Evolutionary conservation across 1,139 yeast genomes (phyloP).

Genomic region (Sugiyamaella pinicola): DNA sequence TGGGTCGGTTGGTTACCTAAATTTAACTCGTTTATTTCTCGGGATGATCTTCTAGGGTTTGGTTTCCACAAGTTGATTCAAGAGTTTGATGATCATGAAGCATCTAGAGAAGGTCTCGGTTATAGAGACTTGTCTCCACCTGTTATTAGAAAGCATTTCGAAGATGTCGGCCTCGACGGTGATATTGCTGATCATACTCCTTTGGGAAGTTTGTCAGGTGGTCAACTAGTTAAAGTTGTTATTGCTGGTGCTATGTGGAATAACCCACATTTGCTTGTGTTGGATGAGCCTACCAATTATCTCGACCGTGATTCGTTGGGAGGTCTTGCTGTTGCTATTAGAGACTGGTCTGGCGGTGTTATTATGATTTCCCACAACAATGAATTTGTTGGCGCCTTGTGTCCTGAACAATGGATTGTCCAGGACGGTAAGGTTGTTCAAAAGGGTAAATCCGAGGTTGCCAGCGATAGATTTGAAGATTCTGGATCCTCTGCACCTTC

Average conservation of each 20-base stretch:
- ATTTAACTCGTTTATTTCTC: conserved; percentile 91
- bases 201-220: conserved; percentile 94
- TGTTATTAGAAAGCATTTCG: conserved; percentile 94
- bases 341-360: conserved; percentile 98
- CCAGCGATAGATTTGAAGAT: conserved; percentile 79
- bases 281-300: conserved; percentile 98
- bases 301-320: conserved; percentile 97
- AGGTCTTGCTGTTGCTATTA: conserved; percentile 93
- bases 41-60: conserved; percentile 72
- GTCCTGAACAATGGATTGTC: conserved; percentile 98
- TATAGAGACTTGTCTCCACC: conserved; percentile 90
- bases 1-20: conserved; percentile 94
- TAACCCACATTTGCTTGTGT: conserved; percentile 94
- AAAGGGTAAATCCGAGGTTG: conserved; percentile 77
- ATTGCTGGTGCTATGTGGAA: conserved; percentile 99
- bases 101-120: conserved; percentile 97
- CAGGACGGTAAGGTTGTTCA: conserved; percentile 88
- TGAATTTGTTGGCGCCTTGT: conserved; percentile 94
- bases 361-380: conserved; percentile 98
- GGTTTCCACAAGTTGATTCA: conserved; percentile 90
- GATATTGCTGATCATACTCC: conserved; percentile 99
- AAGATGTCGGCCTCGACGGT: conserved; percentile 95
- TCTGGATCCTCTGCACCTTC: conserved; percentile 55
- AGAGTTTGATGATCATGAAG: conserved; percentile 96
- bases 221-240: conserved; percentile 96